Percentiles rank a stretch among this genome's conserved stretches.
Conservation (phyloP, 2,329 filamentous ascomycete genomes). For the Aspergillus sp. region DNA sequence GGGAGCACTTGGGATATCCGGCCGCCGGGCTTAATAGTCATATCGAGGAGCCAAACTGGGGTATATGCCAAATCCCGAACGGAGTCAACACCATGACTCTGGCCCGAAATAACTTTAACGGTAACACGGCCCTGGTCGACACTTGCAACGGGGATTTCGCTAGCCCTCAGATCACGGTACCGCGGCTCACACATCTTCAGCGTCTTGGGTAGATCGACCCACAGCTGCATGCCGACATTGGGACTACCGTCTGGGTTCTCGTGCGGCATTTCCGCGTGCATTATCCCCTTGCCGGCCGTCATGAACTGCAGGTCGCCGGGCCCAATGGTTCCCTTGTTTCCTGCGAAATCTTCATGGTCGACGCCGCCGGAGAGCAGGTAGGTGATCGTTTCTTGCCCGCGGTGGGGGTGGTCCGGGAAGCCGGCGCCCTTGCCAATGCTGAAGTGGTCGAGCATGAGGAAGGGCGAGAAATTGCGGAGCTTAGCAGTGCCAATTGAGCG, state of each 20-base stretch:
- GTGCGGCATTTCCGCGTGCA: conserved; percentile 93
- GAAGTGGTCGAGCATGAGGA: conserved; percentile 97
- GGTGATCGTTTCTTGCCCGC: conserved; percentile 86
- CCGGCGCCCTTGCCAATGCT: conserved; percentile 75
- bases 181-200: conserved; percentile 88
- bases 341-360: conserved; percentile 90
- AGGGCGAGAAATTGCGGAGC: conserved; percentile 83
- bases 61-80: conserved; percentile 92
- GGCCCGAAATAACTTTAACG: conserved; percentile 88
- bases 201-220: conserved; percentile 83
- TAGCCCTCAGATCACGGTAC: conserved; percentile 78
- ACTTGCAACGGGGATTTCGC: conserved; percentile 75
- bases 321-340: conserved; percentile 78
- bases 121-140: conserved; percentile 71
- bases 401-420: conserved; percentile 82
- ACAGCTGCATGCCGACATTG: conserved; percentile 88
- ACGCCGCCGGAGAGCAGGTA: conserved; percentile 84
- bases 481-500: conserved; percentile 82
- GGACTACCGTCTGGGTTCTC: conserved; percentile 72
- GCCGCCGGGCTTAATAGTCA: conserved; percentile 77
- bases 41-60: conserved; percentile 92
- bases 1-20: conserved; percentile 74
- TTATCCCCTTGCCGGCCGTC: conserved; percentile 88
- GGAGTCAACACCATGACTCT: conserved; percentile 78
- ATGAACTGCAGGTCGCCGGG: conserved; percentile 96